Conservation (phyloP, 331 rosid species). For the Rhamnella rubrinervis region DNA sequence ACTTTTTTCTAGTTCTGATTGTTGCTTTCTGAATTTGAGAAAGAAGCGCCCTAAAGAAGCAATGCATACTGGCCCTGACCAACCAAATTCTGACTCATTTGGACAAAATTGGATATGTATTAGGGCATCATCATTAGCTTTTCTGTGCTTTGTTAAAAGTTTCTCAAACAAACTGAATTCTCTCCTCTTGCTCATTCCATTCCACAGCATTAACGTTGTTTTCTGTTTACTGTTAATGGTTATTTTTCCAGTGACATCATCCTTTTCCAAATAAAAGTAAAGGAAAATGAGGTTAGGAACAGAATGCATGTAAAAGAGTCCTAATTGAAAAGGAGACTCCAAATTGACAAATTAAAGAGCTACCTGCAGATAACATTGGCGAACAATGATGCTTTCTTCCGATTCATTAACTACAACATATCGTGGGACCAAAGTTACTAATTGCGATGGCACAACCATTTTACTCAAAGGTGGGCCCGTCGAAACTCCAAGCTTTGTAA, state of each 20-base stretch:
- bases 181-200: slow-evolving; percentile 51
- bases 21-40: slow-evolving; percentile 70
- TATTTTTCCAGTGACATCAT: slow-evolving; percentile 59
- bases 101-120: slow-evolving; percentile 58
- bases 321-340: slow-evolving; percentile 14
- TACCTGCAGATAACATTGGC: slow-evolving; percentile 89
- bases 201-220: slow-evolving; percentile 57
- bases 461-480: slow-evolving; percentile 55
- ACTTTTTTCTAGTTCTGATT: slow-evolving; percentile 34
- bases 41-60: slow-evolving; percentile 91
- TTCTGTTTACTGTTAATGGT: slow-evolving; percentile 57
- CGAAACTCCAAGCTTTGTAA: slow-evolving; percentile 81
- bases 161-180: slow-evolving; percentile 72
- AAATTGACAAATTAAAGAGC: slow-evolving; percentile 12
- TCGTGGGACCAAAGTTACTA: slow-evolving; percentile 84
- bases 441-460: slow-evolving; percentile 69
- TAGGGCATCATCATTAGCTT: slow-evolving; percentile 53
- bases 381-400: slow-evolving; percentile 53
- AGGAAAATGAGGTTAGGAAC: slow-evolving; percentile 12
- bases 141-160: slow-evolving; percentile 67
- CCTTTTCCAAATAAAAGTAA: slow-evolving; percentile 43
- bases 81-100: slow-evolving; percentile 58
- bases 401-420: slow-evolving; percentile 79
- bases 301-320: slow-evolving; percentile 1
- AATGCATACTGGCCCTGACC: slow-evolving; percentile 97